Conservation (phyloP, 2,329 filamentous ascomycete genomes). For the Ceratocystis diversiconidia region DNA sequence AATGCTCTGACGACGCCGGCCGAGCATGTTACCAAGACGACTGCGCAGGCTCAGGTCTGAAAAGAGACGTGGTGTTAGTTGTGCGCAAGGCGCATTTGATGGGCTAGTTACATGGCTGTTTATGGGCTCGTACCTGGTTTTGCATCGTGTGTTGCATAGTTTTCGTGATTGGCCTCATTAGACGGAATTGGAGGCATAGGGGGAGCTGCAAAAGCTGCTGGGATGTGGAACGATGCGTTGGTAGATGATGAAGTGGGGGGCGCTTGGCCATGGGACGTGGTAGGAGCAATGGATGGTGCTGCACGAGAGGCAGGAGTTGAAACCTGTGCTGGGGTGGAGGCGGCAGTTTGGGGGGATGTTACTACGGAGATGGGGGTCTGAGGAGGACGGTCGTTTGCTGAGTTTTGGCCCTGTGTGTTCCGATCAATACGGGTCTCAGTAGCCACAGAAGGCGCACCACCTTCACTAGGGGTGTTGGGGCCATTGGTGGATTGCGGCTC, state of each 20-base stretch:
- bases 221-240: conserved; percentile 10
- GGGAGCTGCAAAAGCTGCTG: conserved; percentile 15
- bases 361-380: conserved; percentile 15
- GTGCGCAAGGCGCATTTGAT: neutral
- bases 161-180: conserved; percentile 31
- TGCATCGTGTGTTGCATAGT: conserved; percentile 24
- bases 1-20: conserved; percentile 50
- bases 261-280: conserved; percentile 12
- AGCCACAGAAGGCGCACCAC: neutral
- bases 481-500: conserved; percentile 20
- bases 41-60: conserved; percentile 23
- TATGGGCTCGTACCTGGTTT: conserved; percentile 21
- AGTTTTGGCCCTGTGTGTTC: neutral
- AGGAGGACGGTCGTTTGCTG: neutral
- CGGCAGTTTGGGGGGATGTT: conserved; percentile 13
- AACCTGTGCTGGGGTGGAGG: conserved; percentile 9
- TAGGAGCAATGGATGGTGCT: conserved; percentile 6
- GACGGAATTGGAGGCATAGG: conserved; percentile 18
- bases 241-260: conserved; percentile 11
- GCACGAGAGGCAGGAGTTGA: conserved; percentile 14
- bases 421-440: neutral
- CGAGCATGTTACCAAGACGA: conserved; percentile 56
- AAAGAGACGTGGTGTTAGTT: neutral
- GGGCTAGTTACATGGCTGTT: neutral
- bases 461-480: neutral